Base-by-base conservation (phyloP, 306 rosid genomes). In the Casuarina cunninghamiana region DNA sequence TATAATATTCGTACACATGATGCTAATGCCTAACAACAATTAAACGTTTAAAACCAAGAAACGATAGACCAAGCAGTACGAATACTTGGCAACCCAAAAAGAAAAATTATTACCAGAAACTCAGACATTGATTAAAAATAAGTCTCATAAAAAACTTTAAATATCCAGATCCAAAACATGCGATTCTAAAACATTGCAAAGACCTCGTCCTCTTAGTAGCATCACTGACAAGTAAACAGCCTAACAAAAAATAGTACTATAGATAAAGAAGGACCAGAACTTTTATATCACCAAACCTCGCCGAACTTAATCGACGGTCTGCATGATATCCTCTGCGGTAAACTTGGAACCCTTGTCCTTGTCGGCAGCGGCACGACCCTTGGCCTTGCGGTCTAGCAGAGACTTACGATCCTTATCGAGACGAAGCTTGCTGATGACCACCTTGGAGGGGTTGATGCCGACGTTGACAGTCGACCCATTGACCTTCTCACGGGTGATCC, bases 331-430 rank as follows among this genome's bases (percentile, higher is more conserved):
- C 83, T 94, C 98, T 0, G 98, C 88, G 0, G 98, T 91, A 75
- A 94, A 94, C 89, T 94, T 94, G 68, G 97, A 87, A 1, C 97
- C 98, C 89, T 94, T 94, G 55, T 88, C 98, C 88, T 94, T 94
- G 19, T 94, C 98, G 0, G 98, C 97, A 2, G 97, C 96, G 41
- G 98, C 95, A 19, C 95, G 96, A 1, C 97, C 98, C 88, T 88
- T 92, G 1, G 97, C 98, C 91, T 94, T 94, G 54, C 98, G 97
- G 77, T 92, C 97, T 46, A 94, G 95, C 53, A 94, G 75, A 0
- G 97, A 88, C 74, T 94, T 94, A 1, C 98, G 83, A 17, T 94
- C 98, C 93, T 94, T 94, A 63, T 94, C 98, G 76, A 94, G 79
- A 42, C 93, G 81, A 68, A 94, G 87, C 89, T 94, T 94, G 17